Evolutionary conservation across 2,329 filamentous ascomycete species (phyloP).

Genomic region (Eutypa lata): DNA sequence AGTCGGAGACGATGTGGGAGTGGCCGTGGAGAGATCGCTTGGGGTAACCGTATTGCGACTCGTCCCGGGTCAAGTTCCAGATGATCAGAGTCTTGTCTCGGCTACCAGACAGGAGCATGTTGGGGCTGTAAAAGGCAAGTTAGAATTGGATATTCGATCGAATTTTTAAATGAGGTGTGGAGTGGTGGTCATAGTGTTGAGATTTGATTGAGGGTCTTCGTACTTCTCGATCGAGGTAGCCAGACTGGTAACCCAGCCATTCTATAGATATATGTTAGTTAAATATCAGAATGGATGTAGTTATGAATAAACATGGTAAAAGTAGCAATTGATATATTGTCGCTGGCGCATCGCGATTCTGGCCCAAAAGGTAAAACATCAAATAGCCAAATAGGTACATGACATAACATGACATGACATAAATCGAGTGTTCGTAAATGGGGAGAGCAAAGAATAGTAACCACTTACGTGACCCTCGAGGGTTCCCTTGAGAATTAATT

Average conservation of each 20-base stretch:
- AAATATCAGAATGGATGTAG: slow-evolving; percentile 15
- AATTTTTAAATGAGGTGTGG: slow-evolving; percentile 9
- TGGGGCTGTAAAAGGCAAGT: slow-evolving; percentile 61
- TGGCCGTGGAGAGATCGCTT: slow-evolving; percentile 98
- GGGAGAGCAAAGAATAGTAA: too few relatives aligned
- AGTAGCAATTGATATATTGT: not conserved
- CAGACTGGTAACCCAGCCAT: slow-evolving; percentile 98
- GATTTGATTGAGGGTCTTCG: slow-evolving; percentile 31
- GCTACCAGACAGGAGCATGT: slow-evolving; percentile 97
- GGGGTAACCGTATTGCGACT: slow-evolving; percentile 96
- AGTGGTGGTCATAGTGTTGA: slow-evolving; percentile 9
- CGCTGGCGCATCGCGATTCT: slow-evolving; percentile 1
- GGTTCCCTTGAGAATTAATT: slow-evolving; percentile 93
- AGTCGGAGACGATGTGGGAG: slow-evolving; percentile 99
- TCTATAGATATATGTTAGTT: slow-evolving; percentile 42
- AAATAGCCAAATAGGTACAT: not conserved
- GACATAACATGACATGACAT: too few relatives aligned
- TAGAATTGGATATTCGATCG: slow-evolving; percentile 24
- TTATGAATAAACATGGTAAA: not conserved
- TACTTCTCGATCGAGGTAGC: slow-evolving; percentile 99
- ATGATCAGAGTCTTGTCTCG: slow-evolving; percentile 99
- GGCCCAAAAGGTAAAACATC: not conserved
- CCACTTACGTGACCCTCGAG: slow-evolving; percentile 93
- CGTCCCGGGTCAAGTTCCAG: slow-evolving; percentile 99
- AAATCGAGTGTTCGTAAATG: too few relatives aligned